Base-by-base conservation (phyloP, 164 flowering plant genomes). In the Liriodendron chinense region DNA sequence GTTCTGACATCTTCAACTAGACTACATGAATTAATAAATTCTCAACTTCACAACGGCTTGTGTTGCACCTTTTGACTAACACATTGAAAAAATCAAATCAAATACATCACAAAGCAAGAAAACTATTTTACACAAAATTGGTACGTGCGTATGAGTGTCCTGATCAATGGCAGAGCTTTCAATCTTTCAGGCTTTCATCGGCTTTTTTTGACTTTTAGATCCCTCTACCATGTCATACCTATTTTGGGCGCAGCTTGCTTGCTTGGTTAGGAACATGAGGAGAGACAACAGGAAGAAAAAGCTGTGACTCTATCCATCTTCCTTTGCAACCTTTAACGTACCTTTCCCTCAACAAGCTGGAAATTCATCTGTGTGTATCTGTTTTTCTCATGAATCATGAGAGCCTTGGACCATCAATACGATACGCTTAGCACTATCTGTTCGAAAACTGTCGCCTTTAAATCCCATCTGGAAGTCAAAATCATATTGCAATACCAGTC, bases 351-450 rank as follows among this genome's bases (percentile, higher is more conserved):
- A 86, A 76, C 78, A 84, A 73, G 78, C 78, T 79, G 67, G 81
- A 80, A 80, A 81, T 78, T 77, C 81, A 73, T 74, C 80, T 82
- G 73, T 84, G 76, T 70, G 73, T 80, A 77, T 80, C 80, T 23
- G 43, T 71, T 69, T 63, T 34, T 69, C 59, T 92, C 91, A 92
- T 78, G 94, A 94, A 87, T 89, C 91, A 80, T 85, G 96, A 82
- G 90, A 77, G 80, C 88, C 90, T 85, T 87, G 93, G 88, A 90
- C 89, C 88, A 94, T 88, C 89, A 94, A 83, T 76, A 89, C 61
- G 75, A 91, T 84, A 70, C 92, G 92, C 90, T 91, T 94, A 72
- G 82, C 92, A 86, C 92, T 92, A 78, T 94, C 96, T 72, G 89
- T 64, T 4, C 94, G 94, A 78, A 91, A 80, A 77, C 65, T 81